Percentiles rank a stretch among this genome's conserved stretches.
Conservation (phyloP, 257 asterid genomes). For the Catharanthus roseus region DNA sequence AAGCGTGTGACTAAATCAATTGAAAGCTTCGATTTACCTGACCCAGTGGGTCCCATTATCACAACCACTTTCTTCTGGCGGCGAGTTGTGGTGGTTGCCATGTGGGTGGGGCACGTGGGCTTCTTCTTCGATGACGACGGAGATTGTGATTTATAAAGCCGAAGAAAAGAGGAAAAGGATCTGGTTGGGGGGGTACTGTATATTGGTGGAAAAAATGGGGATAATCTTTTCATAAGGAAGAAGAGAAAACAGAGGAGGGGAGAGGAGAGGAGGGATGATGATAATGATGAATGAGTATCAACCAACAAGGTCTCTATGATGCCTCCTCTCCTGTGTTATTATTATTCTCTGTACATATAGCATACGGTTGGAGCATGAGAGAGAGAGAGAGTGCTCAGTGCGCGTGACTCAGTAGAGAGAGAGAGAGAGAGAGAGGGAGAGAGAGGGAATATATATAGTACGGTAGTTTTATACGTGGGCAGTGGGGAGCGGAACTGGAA, state of each 20-base stretch:
- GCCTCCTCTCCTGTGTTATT: too few species aligned
- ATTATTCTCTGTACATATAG: conserved; percentile 5
- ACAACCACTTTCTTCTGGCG: conserved; percentile 46
- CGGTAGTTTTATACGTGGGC: conserved; percentile 3
- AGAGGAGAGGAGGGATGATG: too few species aligned
- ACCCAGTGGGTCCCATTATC: conserved; percentile 86
- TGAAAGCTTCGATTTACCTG: conserved; percentile 83
- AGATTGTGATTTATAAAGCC: neutral
- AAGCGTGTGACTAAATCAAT: conserved; percentile 60
- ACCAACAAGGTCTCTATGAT: too few species aligned
- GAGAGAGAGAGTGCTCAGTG: neutral
- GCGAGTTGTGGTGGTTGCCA: conserved; percentile 29
- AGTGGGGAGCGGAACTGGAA: neutral
- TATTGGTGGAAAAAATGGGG: conserved; percentile 18
- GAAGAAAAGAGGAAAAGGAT: conserved; percentile 13
- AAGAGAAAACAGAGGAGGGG: neutral
- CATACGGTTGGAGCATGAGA: conserved; percentile 31
- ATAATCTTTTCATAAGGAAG: conserved; percentile 43
- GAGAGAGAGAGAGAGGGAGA: conserved; percentile 11
- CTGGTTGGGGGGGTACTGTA: conserved; percentile 6
- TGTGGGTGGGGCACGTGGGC: conserved; percentile 18
- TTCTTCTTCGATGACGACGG: too few species aligned
- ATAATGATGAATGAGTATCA: too few species aligned
- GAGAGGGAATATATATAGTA: neutral
- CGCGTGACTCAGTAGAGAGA: conserved; percentile 4